Conservation (phyloP, 352 stramenopile genomes). For the Phytopythium ostracodes region DNA sequence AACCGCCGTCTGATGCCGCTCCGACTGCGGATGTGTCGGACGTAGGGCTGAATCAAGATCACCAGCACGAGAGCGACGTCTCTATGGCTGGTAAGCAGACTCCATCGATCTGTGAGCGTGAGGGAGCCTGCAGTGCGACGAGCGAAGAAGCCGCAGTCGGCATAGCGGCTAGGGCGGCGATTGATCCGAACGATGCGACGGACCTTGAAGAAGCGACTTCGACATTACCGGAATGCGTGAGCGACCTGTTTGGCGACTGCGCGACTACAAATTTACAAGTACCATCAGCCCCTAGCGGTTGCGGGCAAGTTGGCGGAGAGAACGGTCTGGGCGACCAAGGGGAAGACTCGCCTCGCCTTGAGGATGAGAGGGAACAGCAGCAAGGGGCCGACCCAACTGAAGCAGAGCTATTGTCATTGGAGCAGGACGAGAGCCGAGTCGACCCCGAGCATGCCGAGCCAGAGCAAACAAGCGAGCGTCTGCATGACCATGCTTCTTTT, state of each 20-base stretch:
- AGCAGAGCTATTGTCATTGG: neutral
- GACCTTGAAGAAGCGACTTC: too few relatives aligned
- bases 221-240: neutral
- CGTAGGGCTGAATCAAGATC: too few relatives aligned
- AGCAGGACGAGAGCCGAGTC: neutral
- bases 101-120: too few relatives aligned
- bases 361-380: neutral
- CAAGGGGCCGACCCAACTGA: neutral
- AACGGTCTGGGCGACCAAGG: neutral
- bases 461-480: too few relatives aligned
- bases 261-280: neutral
- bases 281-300: neutral
- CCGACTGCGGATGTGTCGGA: too few relatives aligned
- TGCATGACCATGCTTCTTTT: too few relatives aligned
- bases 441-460: neutral
- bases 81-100: neutral
- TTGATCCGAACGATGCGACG: neutral
- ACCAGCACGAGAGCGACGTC: neutral
- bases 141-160: neutral
- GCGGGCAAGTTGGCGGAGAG: neutral
- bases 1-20: neutral
- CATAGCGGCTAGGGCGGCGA: neutral
- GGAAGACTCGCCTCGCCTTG: neutral
- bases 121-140: neutral
- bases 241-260: neutral